phyloP scores from a whole-genome alignment of 306 rosid species.

The Arachis hypogaea region DNA sequence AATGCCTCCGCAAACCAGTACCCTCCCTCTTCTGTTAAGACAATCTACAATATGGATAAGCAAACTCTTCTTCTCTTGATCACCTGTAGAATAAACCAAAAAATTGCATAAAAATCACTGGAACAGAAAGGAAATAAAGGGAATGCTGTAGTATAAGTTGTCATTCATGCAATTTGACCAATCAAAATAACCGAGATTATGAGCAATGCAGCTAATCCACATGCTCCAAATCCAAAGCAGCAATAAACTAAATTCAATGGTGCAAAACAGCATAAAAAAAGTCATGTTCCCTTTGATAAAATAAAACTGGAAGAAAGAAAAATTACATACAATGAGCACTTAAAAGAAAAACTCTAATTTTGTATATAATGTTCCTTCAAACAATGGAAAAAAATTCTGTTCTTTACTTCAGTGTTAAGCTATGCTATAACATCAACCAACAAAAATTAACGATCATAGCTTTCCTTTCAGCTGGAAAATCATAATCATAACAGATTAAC shows the following conservation, averaged over 20 bases:
- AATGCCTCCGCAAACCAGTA: constrained; percentile 75
- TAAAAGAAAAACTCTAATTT: constrained; percentile 22
- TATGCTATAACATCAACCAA: constrained; percentile 37
- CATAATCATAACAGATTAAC: constrained; percentile 31
- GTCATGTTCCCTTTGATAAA: constrained; percentile 3
- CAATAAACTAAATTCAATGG: constrained; percentile 4
- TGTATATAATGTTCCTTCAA: constrained; percentile 19
- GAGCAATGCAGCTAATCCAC: constrained; percentile 29
- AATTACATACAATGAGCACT: background rate
- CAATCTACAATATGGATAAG: constrained; percentile 36
- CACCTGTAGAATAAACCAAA: constrained; percentile 55
- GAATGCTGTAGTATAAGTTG: constrained; percentile 9
- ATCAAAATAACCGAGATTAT: constrained; percentile 23
- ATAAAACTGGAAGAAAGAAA: background rate
- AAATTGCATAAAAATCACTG: constrained; percentile 29
- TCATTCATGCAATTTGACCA: constrained; percentile 17
- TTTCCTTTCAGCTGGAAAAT: constrained; percentile 35
- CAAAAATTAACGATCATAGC: constrained; percentile 11
- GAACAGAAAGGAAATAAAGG: background rate
- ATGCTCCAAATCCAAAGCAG: constrained; percentile 34
- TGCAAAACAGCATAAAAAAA: constrained; percentile 4
- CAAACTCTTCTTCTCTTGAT: constrained; percentile 36
- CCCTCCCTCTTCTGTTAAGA: constrained; percentile 73
- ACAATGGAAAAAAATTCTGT: background rate
- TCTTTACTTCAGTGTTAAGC: constrained; percentile 40